Conservation (phyloP, 2,329 filamentous ascomycete species). For the Trichophyton schoenleinii region DNA sequence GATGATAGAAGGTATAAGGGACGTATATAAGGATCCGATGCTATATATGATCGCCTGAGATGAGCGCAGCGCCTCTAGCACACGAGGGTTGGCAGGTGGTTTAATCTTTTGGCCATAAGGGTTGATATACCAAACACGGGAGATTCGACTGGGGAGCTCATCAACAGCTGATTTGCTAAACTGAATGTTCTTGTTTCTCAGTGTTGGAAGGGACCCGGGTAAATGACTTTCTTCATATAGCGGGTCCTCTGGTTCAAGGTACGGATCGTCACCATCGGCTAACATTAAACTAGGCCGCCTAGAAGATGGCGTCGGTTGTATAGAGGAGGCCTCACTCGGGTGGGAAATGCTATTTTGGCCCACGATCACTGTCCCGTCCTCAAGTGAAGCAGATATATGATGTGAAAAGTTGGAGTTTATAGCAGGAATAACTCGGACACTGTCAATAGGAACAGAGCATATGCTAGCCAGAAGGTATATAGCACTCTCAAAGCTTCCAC, state of each 20-base stretch:
- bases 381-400: slow-evolving; percentile 76
- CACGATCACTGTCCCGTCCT: slow-evolving; percentile 64
- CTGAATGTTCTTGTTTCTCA: slow-evolving; percentile 67
- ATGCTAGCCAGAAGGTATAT: slow-evolving; percentile 83
- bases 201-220: slow-evolving; percentile 57
- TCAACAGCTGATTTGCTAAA: slow-evolving; percentile 73
- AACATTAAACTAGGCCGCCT: slow-evolving; percentile 26
- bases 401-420: slow-evolving; percentile 94
- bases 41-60: slow-evolving; percentile 70
- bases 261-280: slow-evolving; percentile 20
- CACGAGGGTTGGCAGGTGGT: slow-evolving; percentile 69
- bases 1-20: slow-evolving; percentile 69
- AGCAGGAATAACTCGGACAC: slow-evolving; percentile 69
- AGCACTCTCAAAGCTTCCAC: slow-evolving; percentile 80
- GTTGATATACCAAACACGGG: slow-evolving; percentile 91
- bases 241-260: slow-evolving; percentile 20
- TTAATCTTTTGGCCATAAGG: slow-evolving; percentile 95
- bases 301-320: slow-evolving; percentile 21
- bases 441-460: slow-evolving; percentile 61
- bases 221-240: slow-evolving; percentile 34
- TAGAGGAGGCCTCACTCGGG: slow-evolving; percentile 54
- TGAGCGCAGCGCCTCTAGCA: slow-evolving; percentile 52
- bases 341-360: slow-evolving; percentile 91
- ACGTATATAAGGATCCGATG: slow-evolving; percentile 89
- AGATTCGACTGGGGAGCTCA: slow-evolving; percentile 65